These are phyloP conservation scores for Apiospora phragmitis DNA, from an alignment of 2,329 filamentous ascomycete species.

Conservation along the genomic window DNA sequence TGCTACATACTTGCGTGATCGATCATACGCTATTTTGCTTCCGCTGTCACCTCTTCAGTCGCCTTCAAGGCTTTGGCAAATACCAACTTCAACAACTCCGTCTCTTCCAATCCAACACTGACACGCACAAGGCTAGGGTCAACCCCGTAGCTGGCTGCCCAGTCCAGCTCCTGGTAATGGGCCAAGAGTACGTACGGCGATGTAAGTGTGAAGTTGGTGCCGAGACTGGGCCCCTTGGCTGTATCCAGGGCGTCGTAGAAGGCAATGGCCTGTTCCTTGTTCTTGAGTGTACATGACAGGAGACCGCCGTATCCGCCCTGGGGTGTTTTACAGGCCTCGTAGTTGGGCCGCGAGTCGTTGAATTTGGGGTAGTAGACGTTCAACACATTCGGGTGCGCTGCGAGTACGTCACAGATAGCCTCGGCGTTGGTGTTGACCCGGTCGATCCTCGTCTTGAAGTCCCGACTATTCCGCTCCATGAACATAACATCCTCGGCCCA, in stretches of 20 bases:
- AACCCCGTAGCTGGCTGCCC: conserved; percentile 81
- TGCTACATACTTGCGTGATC: neutral
- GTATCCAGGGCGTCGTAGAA: conserved; percentile 89
- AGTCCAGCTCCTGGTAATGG: conserved; percentile 90
- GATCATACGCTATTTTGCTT: neutral
- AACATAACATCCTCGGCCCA: conserved; percentile 95
- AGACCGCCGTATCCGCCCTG: conserved; percentile 87
- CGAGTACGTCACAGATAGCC: conserved; percentile 73
- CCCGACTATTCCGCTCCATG: conserved; percentile 92
- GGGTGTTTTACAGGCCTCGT: conserved; percentile 74
- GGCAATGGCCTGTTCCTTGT: conserved; percentile 66
- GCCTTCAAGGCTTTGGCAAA: conserved; percentile 72
- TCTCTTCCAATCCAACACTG: conserved; percentile 87
- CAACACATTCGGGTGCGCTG: conserved; percentile 64
- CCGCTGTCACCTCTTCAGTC: conserved; percentile 34
- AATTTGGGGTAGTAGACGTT: conserved; percentile 85
- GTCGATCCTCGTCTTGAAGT: conserved; percentile 81
- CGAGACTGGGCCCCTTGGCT: conserved; percentile 90
- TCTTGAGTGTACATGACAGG: conserved; percentile 79
- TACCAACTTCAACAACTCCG: conserved; percentile 59
- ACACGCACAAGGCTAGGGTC: conserved; percentile 79
- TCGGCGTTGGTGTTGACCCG: conserved; percentile 86
- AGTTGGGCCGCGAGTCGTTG: conserved; percentile 67
- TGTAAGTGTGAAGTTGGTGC: conserved; percentile 93
- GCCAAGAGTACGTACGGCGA: conserved; percentile 91